Percentiles rank a stretch among this genome's conserved stretches.
These are phyloP conservation scores for Corniculantispora saksenae DNA, from an alignment of 2,329 filamentous ascomycete species.

Conservation along the genomic window DNA sequence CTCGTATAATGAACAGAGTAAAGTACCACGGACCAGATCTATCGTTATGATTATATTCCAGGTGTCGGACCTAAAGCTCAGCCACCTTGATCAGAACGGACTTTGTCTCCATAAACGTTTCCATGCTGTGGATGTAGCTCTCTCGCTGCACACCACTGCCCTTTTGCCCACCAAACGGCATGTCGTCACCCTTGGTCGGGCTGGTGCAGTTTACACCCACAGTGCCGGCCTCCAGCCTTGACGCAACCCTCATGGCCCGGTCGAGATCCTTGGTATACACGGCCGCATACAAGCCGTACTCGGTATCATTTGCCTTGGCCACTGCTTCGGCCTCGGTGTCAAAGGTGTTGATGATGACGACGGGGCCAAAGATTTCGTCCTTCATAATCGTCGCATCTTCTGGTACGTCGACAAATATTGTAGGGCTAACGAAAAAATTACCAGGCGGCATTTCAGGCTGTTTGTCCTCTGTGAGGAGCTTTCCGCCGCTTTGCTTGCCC, in stretches of 20 bases:
- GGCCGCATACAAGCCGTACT: slow-evolving; percentile 56
- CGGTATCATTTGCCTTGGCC: slow-evolving; percentile 42
- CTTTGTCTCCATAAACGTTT: slow-evolving; percentile 27
- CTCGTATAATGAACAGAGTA: too few relatives aligned
- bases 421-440: slow-evolving; percentile 26
- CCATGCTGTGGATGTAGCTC: slow-evolving; percentile 24
- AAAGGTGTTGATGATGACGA: slow-evolving; percentile 56
- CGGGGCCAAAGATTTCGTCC: slow-evolving; percentile 66
- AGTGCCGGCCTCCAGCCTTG: slow-evolving; percentile 59
- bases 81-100: slow-evolving; percentile 24
- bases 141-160: slow-evolving; percentile 22
- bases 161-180: slow-evolving; percentile 28
- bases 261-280: slow-evolving; percentile 58
- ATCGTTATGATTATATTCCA: too few relatives aligned
- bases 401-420: not conserved
- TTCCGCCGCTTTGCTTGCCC: slow-evolving; percentile 41
- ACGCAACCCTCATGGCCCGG: slow-evolving; percentile 45
- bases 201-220: slow-evolving; percentile 57
- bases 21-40: too few relatives aligned
- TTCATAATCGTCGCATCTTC: slow-evolving; percentile 48
- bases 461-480: slow-evolving; percentile 21
- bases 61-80: not conserved
- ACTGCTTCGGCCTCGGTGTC: slow-evolving; percentile 36
- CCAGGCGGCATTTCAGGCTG: slow-evolving; percentile 25
- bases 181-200: slow-evolving; percentile 21